A percentile compares a stretch with the other conserved stretches of the same genome.
phyloP scores from a whole-genome alignment of 495 filamentous ascomycete species.

The Penicillium coprophilum region DNA sequence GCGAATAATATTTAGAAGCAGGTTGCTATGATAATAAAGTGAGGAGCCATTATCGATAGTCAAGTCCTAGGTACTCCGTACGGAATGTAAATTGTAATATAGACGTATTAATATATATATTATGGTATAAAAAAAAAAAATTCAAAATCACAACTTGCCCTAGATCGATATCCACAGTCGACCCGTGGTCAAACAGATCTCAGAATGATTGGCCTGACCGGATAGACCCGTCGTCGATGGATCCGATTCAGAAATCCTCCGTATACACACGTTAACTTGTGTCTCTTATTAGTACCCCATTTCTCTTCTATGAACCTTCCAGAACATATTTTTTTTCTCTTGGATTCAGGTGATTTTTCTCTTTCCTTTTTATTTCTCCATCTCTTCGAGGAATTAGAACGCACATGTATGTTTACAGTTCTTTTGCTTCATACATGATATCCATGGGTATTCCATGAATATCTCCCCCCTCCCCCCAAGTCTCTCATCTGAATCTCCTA shows the following conservation, averaged over 20 bases:
- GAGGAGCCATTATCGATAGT: not conserved
- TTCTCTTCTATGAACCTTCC: slow-evolving; percentile 27
- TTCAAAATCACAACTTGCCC: not conserved
- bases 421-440: slow-evolving; percentile 18
- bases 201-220: slow-evolving; percentile 29
- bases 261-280: slow-evolving; percentile 21
- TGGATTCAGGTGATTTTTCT: slow-evolving; percentile 6
- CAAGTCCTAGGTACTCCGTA: slow-evolving; percentile 1
- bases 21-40: too few species aligned
- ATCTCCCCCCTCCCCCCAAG: not conserved
- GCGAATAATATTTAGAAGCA: too few species aligned
- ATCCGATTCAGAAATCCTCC: slow-evolving; percentile 32
- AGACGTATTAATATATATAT: not conserved
- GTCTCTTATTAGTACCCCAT: slow-evolving; percentile 12
- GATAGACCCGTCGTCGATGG: slow-evolving; percentile 37
- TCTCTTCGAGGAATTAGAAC: slow-evolving; percentile 4
- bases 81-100: not conserved
- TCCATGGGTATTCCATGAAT: slow-evolving; percentile 23
- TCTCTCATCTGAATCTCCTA: slow-evolving; percentile 10
- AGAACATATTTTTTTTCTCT: slow-evolving; percentile 20
- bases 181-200: slow-evolving; percentile 29
- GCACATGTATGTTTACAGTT: slow-evolving; percentile 35
- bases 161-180: slow-evolving; percentile 30
- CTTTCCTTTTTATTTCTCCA: slow-evolving; percentile 8
- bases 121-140: not conserved